These are phyloP conservation scores for Russula dissimulans DNA, from an alignment of 768 basidiomycete genomes.

Conservation along the genomic window DNA sequence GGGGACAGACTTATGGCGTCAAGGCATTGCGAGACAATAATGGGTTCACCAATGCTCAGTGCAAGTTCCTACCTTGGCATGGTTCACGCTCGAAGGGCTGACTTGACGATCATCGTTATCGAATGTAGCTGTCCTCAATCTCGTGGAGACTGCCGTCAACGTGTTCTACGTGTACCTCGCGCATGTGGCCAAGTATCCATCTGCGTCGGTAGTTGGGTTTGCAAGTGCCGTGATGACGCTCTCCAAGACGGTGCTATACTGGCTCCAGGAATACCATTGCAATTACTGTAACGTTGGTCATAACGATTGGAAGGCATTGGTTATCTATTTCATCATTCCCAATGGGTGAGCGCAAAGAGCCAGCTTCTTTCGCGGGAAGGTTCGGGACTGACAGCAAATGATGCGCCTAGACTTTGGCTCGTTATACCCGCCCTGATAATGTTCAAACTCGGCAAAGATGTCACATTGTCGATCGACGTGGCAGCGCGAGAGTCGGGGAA, in stretches of 20 bases:
- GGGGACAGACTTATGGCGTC: slow-evolving; percentile 60
- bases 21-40: slow-evolving; percentile 51
- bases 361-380: neutral
- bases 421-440: slow-evolving; percentile 57
- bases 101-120: neutral
- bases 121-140: slow-evolving; percentile 58
- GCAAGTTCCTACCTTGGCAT: slow-evolving; percentile 23
- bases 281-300: slow-evolving; percentile 67
- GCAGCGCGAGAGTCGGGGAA: slow-evolving; percentile 25
- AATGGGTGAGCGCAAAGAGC: slow-evolving; percentile 50
- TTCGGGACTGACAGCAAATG: slow-evolving; percentile 5
- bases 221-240: slow-evolving; percentile 67
- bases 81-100: neutral
- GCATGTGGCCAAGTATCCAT: slow-evolving; percentile 49
- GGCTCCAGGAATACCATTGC: slow-evolving; percentile 72
- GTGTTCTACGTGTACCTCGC: slow-evolving; percentile 67
- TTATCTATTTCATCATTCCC: slow-evolving; percentile 63
- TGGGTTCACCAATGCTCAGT: slow-evolving; percentile 83
- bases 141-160: slow-evolving; percentile 72
- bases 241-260: slow-evolving; percentile 80
- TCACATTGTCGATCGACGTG: slow-evolving; percentile 36
- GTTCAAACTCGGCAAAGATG: slow-evolving; percentile 51
- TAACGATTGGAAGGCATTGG: slow-evolving; percentile 42
- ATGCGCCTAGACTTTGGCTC: slow-evolving; percentile 57
- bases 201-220: slow-evolving; percentile 70